Base-by-base conservation (phyloP, 2,329 filamentous ascomycete species). In the Ramularia collo-cygni region DNA sequence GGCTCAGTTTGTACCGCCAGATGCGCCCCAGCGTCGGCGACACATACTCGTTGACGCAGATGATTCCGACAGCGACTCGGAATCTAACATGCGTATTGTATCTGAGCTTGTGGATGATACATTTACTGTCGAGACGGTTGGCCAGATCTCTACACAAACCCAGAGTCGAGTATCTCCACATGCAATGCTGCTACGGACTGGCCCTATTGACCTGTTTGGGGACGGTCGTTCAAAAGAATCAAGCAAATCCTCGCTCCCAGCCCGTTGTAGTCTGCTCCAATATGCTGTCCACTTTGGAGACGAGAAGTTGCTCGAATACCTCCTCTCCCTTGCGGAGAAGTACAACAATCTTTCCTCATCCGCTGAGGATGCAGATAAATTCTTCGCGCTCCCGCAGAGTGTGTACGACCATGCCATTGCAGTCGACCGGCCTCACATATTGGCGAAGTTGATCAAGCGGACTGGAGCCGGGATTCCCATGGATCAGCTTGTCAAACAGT, bases 111-210 rank as follows among this genome's bases (percentile, higher is more conserved):
- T 86, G 18, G 75, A 82, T 49, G 75, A 81, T 9, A 69, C 74
- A 26, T 85, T 84, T 57, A 92, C 85, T 0, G 74, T 90, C 37
- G 83, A 92, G 12, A 78, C 86, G 50, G 71, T 92, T 42, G 83
- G 83, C 0, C 75, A 85, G 48, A 69, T 83, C 3, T 76, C 76
- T 0, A 79, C 75, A 55, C 71, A 81, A 40, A 81, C 87, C 43
- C 79, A 84, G 56, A 84, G 82, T 41, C 63, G 68, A 12, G 63
- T 72, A 7, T 70, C 69, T 26, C 80, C 85, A 2, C 55, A 74
- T 1, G 47, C 60, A 0, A 59, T 84, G 40, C 59, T 88, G 4
- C 49, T 56, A 4, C 68, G 61, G 58, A 1, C 12, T 54, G 45
- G 35, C 28, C 44, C 40, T 7, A 42, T 43, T 28, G 19, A 40